Percentiles rank a stretch among this genome's conserved stretches.
Conservation (phyloP, 192 early-diverging fungal genomes). For the Thamnidium elegans region DNA sequence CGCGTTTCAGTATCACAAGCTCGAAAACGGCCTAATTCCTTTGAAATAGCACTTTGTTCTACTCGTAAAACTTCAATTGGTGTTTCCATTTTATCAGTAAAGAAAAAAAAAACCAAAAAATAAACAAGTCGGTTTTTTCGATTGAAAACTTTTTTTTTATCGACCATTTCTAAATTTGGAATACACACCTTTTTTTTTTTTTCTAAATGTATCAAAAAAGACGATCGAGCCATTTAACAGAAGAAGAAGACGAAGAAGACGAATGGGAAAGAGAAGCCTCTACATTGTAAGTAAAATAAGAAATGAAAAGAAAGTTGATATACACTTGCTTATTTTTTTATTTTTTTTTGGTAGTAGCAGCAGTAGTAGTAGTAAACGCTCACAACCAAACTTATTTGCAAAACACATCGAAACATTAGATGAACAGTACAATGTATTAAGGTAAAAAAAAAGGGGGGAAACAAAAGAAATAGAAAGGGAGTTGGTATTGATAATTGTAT, state of each 20-base stretch:
- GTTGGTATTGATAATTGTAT: neutral
- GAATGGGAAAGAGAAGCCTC: constrained; percentile 9
- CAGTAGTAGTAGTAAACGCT: neutral
- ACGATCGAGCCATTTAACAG: neutral
- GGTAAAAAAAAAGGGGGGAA: neutral
- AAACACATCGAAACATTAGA: constrained; percentile 2
- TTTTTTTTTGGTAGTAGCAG: too few relatives aligned
- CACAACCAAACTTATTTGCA: neutral
- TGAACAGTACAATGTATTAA: neutral
- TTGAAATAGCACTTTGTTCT: constrained; percentile 58
- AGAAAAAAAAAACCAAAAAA: neutral
- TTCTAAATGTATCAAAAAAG: neutral
- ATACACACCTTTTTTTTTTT: too few relatives aligned
- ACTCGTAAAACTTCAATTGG: constrained; percentile 51
- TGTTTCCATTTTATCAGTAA: constrained; percentile 18
- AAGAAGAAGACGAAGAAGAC: constrained; percentile 7
- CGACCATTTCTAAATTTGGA: neutral
- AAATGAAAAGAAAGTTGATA: neutral
- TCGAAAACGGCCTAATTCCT: constrained; percentile 68
- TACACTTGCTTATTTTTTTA: neutral
- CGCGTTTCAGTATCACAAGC: constrained; percentile 67
- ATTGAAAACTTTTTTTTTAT: neutral
- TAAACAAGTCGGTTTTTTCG: neutral
- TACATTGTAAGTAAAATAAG: neutral
- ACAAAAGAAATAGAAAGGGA: neutral